A percentile compares a stretch with the other conserved stretches of the same genome.
Evolutionary conservation across 1,284 basidiomycete species (phyloP).

Genomic region (Gastroboletus turbinatus): DNA sequence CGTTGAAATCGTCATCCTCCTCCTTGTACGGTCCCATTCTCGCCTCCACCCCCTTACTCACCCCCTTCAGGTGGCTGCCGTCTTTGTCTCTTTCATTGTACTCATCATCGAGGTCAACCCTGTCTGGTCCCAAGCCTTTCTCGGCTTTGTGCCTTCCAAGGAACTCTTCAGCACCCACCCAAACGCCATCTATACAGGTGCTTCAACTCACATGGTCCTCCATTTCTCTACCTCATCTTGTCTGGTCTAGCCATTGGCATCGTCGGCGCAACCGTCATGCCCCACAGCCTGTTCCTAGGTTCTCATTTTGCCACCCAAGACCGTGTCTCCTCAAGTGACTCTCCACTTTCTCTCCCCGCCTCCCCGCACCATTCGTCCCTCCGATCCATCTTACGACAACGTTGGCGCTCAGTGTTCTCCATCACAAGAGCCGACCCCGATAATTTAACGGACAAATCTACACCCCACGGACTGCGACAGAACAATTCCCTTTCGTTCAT

Average conservation of each 20-base stretch:
- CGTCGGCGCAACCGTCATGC: slow-evolving; percentile 66
- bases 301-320: slow-evolving; percentile 72
- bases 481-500: slow-evolving; percentile 20
- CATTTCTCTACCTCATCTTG: not conserved
- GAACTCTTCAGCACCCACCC: slow-evolving; percentile 34
- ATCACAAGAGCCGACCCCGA: too few relatives aligned
- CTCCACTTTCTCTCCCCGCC: not conserved
- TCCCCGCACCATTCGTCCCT: not conserved
- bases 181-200: slow-evolving; percentile 70
- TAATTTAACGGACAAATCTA: slow-evolving; percentile 30
- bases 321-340: slow-evolving; percentile 38
- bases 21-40: not conserved
- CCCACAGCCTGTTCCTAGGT: slow-evolving; percentile 80
- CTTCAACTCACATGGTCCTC: slow-evolving; percentile 3
- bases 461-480: slow-evolving; percentile 39
- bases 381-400: not conserved
- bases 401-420: not conserved
- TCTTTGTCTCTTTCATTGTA: slow-evolving; percentile 53
- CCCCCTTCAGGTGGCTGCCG: slow-evolving; percentile 21
- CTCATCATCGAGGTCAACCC: slow-evolving; percentile 70
- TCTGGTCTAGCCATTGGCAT: slow-evolving; percentile 59
- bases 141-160: slow-evolving; percentile 53
- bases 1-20: too few relatives aligned
- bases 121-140: slow-evolving; percentile 69
- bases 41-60: not conserved